phyloP scores from a whole-genome alignment of 2,329 filamentous ascomycete genomes.

The Huntiella moniliformis region DNA sequence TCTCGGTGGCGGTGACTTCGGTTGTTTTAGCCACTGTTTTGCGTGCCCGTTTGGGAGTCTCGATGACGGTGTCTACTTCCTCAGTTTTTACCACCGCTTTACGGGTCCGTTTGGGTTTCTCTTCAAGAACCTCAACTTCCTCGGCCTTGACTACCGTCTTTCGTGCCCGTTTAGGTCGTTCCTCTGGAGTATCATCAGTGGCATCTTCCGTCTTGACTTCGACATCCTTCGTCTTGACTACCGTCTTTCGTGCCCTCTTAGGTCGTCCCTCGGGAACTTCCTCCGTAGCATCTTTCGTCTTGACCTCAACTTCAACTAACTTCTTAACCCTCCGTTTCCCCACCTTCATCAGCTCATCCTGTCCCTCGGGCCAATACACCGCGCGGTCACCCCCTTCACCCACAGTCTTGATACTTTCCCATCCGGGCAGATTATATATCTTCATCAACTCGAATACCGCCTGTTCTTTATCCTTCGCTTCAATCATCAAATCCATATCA shows the following conservation, averaged over 20 bases:
- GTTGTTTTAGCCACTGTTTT: too few relatives aligned
- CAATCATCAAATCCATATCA: slow-evolving; percentile 95
- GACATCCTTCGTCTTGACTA: neutral
- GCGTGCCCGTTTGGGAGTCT: neutral
- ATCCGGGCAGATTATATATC: slow-evolving; percentile 66
- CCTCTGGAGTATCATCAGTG: neutral
- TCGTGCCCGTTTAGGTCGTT: neutral
- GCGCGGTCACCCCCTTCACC: slow-evolving; percentile 20
- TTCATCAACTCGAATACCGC: slow-evolving; percentile 89
- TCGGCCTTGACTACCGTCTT: neutral
- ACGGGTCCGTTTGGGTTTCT: too few relatives aligned
- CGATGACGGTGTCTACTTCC: neutral
- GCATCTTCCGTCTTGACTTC: slow-evolving; percentile 15
- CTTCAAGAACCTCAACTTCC: neutral
- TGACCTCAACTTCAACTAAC: slow-evolving; percentile 17
- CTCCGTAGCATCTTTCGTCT: slow-evolving; percentile 14
- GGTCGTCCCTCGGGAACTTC: neutral
- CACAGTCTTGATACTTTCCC: slow-evolving; percentile 56
- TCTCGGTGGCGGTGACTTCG: too few relatives aligned
- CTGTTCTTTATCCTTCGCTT: slow-evolving; percentile 96
- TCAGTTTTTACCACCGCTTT: neutral
- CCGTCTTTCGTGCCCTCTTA: neutral
- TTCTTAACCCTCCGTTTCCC: slow-evolving; percentile 48
- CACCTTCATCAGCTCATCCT: slow-evolving; percentile 78
- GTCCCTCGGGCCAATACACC: slow-evolving; percentile 53